These are phyloP conservation scores for Pilasporangium apinafurcum DNA, from an alignment of 352 stramenopile genomes.

Conservation along the genomic window DNA sequence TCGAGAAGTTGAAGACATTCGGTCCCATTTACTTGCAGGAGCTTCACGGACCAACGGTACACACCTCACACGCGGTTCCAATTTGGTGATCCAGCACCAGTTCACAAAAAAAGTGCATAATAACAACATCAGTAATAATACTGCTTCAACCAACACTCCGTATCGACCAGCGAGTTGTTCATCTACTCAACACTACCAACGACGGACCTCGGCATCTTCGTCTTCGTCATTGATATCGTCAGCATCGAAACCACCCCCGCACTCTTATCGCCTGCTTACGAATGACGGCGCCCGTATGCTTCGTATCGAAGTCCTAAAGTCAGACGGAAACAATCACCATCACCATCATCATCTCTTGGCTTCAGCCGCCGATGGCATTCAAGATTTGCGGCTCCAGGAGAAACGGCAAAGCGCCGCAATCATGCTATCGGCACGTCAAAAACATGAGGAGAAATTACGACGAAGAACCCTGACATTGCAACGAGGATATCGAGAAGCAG, in stretches of 20 bases:
- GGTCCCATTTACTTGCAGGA: slow-evolving; percentile 13
- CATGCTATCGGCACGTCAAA: slow-evolving; percentile 12
- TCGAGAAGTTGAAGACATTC: slow-evolving; percentile 23
- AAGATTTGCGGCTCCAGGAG: slow-evolving; percentile 19
- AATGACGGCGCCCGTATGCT: slow-evolving; percentile 45
- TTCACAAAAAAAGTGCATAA: slow-evolving; percentile 8
- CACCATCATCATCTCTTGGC: neutral
- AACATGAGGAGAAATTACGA: slow-evolving; percentile 10
- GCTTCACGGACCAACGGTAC: neutral
- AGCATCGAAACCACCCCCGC: slow-evolving; percentile 2
- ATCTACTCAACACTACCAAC: too few species aligned
- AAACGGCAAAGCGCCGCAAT: slow-evolving; percentile 18
- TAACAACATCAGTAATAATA: neutral
- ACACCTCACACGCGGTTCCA: slow-evolving; percentile 15
- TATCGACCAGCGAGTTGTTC: too few species aligned
- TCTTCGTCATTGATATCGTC: slow-evolving; percentile 1
- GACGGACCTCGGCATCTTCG: slow-evolving; percentile 4
- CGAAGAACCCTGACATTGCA: slow-evolving; percentile 2
- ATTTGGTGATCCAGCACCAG: slow-evolving; percentile 58
- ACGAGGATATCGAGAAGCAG: slow-evolving; percentile 1
- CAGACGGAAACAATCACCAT: too few species aligned
- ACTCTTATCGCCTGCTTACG: slow-evolving; percentile 42
- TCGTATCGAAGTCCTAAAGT: slow-evolving; percentile 30
- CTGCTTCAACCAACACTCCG: neutral
- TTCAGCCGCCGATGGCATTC: slow-evolving; percentile 13